These are phyloP conservation scores for Desmodesmus armatus DNA, from an alignment of 139 green algal species.

Conservation along the genomic window DNA sequence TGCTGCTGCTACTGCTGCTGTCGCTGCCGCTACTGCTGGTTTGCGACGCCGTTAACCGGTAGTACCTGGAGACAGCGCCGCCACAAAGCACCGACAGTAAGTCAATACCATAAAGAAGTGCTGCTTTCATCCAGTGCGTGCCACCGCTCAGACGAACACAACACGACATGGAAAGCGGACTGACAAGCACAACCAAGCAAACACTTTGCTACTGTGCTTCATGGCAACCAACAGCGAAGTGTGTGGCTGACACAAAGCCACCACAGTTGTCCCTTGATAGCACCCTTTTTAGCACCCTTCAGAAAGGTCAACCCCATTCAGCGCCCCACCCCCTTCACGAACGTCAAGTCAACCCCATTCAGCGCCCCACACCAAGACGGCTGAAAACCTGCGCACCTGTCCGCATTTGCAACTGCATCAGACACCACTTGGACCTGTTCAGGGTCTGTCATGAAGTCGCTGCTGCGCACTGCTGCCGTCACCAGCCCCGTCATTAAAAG, in stretches of 20 bases:
- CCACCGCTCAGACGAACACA: too few relatives aligned
- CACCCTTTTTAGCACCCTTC: too few relatives aligned
- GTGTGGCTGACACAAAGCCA: too few relatives aligned
- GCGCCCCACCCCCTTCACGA: background rate
- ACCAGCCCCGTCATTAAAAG: slow-evolving; percentile 19
- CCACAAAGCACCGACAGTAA: background rate
- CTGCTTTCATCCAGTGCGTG: too few relatives aligned
- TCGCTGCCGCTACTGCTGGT: background rate
- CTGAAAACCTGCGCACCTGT: slow-evolving; percentile 35
- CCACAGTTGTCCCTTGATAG: too few relatives aligned
- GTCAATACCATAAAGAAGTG: too few relatives aligned
- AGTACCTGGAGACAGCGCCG: background rate
- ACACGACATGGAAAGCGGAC: too few relatives aligned
- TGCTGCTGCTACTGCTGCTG: background rate
- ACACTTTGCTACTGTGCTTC: too few relatives aligned
- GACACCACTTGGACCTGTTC: slow-evolving; percentile 30
- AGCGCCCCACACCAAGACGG: background rate
- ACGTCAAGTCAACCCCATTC: background rate
- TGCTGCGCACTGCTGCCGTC: background rate
- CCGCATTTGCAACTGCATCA: slow-evolving; percentile 39
- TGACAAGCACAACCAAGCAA: too few relatives aligned
- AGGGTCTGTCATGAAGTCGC: slow-evolving; percentile 22
- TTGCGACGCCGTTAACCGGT: background rate
- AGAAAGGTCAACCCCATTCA: too few relatives aligned
- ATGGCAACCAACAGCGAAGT: too few relatives aligned